phyloP scores from a whole-genome alignment of 371 early-diverging fungal genomes.

The Batkoa obscura region DNA sequence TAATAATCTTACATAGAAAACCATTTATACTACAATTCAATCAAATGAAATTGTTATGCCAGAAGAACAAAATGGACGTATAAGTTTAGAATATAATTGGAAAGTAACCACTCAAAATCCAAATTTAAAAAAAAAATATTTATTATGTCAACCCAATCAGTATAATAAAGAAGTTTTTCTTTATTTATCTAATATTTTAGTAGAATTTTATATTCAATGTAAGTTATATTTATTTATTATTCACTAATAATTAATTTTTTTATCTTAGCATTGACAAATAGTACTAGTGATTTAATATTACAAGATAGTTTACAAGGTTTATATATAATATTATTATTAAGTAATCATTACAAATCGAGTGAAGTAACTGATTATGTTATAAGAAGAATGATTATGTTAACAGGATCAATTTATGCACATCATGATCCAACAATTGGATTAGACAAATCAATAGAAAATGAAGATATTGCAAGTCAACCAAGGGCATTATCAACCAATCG shows the following conservation, averaged over 20 bases:
- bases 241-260: not conserved
- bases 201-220: not conserved
- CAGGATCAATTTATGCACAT: not conserved
- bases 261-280: not conserved
- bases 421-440: not conserved
- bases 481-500: not conserved
- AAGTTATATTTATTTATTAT: no score
- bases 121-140: not conserved
- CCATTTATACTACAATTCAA: slow-evolving; percentile 56
- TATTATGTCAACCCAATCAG: not conserved
- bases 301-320: slow-evolving; percentile 1
- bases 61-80: slow-evolving; percentile 77
- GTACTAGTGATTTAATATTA: not conserved
- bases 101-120: slow-evolving; percentile 54
- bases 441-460: not conserved
- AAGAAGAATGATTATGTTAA: not conserved
- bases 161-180: not conserved
- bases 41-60: slow-evolving; percentile 71
- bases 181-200: not conserved
- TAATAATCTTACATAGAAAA: slow-evolving; percentile 10
- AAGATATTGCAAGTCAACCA: not conserved
- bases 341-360: not conserved
- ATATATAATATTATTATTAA: not conserved
- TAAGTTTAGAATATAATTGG: slow-evolving; percentile 92
- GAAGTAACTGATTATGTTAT: not conserved